Conservation (phyloP, 1,139 yeast species). For the Pichia sp. region DNA sequence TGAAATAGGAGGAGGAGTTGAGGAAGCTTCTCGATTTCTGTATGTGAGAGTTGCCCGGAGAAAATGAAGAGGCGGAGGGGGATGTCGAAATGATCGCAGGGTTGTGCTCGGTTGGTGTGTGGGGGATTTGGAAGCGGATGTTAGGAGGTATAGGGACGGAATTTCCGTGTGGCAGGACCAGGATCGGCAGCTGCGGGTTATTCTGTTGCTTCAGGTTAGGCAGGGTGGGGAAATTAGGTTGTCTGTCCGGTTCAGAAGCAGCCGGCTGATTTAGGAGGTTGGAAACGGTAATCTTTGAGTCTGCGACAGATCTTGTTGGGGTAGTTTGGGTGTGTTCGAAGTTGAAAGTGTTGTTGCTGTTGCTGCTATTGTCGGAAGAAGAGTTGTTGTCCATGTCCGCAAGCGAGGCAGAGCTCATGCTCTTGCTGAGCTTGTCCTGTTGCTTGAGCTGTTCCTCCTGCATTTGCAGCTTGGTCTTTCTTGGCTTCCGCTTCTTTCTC, state of each 20-base stretch:
- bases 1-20: background rate
- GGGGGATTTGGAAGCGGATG: constrained; percentile 23
- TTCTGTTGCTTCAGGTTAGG: background rate
- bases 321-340: no score
- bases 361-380: background rate
- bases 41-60: background rate
- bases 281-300: background rate
- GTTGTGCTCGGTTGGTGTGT: constrained; percentile 2
- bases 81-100: background rate
- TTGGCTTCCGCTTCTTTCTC: constrained; percentile 30
- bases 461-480: constrained; percentile 19
- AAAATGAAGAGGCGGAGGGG: background rate
- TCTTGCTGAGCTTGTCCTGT: constrained; percentile 3
- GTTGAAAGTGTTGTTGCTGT: no score
- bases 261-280: background rate
- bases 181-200: constrained; percentile 18
- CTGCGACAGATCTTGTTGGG: background rate
- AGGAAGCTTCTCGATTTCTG: background rate
- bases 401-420: background rate
- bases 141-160: constrained; percentile 24
- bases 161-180: constrained; percentile 28
- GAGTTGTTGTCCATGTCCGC: background rate
- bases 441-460: constrained; percentile 15
- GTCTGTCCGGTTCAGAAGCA: no score
- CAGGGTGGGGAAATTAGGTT: no score